Evolutionary conservation across 768 basidiomycete species (phyloP), one percentile per base, ranked within the genome.

Genomic region (Lentinus tigrinus): DNA sequence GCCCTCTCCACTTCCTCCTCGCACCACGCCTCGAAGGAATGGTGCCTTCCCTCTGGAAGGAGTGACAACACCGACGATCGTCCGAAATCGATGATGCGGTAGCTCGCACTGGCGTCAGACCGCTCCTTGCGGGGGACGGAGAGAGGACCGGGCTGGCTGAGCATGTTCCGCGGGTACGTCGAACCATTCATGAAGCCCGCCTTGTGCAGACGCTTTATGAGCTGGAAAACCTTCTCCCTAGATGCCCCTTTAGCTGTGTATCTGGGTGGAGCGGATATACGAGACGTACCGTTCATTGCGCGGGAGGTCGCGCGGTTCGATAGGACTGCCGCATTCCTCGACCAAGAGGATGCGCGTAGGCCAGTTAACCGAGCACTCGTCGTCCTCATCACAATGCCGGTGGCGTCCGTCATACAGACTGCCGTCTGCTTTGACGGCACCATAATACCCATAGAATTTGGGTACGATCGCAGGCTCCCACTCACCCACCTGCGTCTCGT

Each of bases 371-470:
- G 3, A 13, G 27, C 60, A 61, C 4, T 36, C 39, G 0, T 42
- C 23, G 4, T 37, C 36, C 34, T 52, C 51, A 26, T 39, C 31
- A n/a, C 60, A 61, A 0, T 40, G 2, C 9, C 13, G 46, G 31
- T 48, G 28, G 37, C 38, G n/a, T 9, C 57, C 13, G 34, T 52
- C 24, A 11, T 17, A 24, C 27, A 44, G 34, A 3, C 52, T 31
- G 6, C 56, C 57, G n/a, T 49, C 39, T 13, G 67, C 63, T 2
- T 53, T 37, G 2, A 59, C 48, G 1, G 74, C 74, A 0, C 61
- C 67, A 62, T 87, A 88, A 66, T 82, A 84, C 2, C 87, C 86
- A 61, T 82, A 88, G 68, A 81, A 88, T 65, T 85, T 84, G 0
- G 87, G 86, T 3, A 84, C 80, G 42, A 86, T 49, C 0, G 86